Evolutionary conservation across 768 basidiomycete species (phyloP).

Genomic region (Panaeolus papilionaceus): DNA sequence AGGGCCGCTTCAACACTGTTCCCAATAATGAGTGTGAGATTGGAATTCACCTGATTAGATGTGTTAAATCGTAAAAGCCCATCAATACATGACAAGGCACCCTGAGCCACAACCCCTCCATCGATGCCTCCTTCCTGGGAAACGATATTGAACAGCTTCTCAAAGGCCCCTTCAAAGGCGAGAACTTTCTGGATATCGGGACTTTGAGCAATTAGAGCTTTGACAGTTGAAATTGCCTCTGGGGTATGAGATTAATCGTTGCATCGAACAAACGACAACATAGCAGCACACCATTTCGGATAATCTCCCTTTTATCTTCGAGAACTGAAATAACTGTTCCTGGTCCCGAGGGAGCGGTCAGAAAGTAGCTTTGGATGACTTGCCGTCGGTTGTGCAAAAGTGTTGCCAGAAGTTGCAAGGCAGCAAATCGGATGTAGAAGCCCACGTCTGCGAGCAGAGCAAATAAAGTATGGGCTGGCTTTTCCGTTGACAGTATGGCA

Average conservation of each 20-base stretch:
- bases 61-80: slow-evolving; percentile 90
- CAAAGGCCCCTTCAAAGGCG: slow-evolving; percentile 96
- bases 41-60: slow-evolving; percentile 84
- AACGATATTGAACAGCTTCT: slow-evolving; percentile 91
- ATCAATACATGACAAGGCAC: slow-evolving; percentile 87
- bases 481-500: slow-evolving; percentile 72
- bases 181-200: slow-evolving; percentile 96
- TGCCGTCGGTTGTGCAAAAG: slow-evolving; percentile 85
- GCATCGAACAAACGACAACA: neutral
- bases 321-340: slow-evolving; percentile 74
- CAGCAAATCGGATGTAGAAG: slow-evolving; percentile 87
- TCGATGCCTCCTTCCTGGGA: slow-evolving; percentile 90
- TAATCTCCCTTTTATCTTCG: slow-evolving; percentile 88
- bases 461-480: slow-evolving; percentile 77
- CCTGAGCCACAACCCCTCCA: slow-evolving; percentile 84
- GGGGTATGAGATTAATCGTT: slow-evolving; percentile 23
- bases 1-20: slow-evolving; percentile 24
- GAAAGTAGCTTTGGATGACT: slow-evolving; percentile 87
- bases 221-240: slow-evolving; percentile 88
- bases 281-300: slow-evolving; percentile 76
- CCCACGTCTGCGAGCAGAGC: slow-evolving; percentile 73
- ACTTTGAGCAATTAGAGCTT: slow-evolving; percentile 82
- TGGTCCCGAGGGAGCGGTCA: slow-evolving; percentile 82
- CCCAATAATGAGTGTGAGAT: neutral
- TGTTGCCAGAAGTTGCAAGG: slow-evolving; percentile 81